Percentiles rank a stretch among this genome's conserved stretches.
phyloP scores from a whole-genome alignment of 2,329 filamentous ascomycete species.

The Pseudofabraea citricarpa region DNA sequence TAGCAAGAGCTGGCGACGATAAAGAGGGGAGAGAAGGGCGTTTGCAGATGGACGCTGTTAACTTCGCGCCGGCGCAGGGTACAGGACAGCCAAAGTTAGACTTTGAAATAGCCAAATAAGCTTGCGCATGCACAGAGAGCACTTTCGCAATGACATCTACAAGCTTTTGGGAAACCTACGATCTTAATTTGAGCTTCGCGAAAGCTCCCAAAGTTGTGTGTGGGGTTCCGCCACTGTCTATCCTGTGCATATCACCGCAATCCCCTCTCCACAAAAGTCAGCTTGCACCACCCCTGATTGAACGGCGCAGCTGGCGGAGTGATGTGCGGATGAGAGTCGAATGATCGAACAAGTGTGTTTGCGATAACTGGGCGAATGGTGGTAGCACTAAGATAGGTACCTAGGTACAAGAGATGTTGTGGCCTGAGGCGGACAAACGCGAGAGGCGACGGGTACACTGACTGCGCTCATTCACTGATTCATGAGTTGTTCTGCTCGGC shows the following conservation, averaged over 20 bases:
- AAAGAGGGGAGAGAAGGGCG: neutral
- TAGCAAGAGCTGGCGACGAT: conserved; percentile 10
- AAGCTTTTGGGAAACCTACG: conserved; percentile 27
- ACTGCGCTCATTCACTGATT: no score
- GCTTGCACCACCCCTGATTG: no score
- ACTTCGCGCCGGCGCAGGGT: no score
- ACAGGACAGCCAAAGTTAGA: conserved; percentile 3
- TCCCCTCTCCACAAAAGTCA: conserved; percentile 14
- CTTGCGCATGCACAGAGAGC: conserved; percentile 16
- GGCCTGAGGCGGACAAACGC: no score
- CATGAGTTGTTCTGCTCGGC: no score
- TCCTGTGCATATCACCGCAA: conserved; percentile 18
- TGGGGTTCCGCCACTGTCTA: conserved; percentile 24
- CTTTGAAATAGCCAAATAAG: conserved; percentile 8
- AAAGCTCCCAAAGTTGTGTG: conserved; percentile 26
- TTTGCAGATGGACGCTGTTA: neutral
- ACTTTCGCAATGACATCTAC: conserved; percentile 19
- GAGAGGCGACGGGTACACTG: no score
- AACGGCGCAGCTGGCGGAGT: no score
- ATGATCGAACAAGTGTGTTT: no score
- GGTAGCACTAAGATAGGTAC: no score
- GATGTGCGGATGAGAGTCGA: no score
- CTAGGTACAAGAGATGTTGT: no score
- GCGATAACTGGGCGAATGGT: no score
- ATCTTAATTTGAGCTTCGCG: conserved; percentile 25